phyloP scores from a whole-genome alignment of 2,329 filamentous ascomycete genomes.

The Arthrobotrys iridis region DNA sequence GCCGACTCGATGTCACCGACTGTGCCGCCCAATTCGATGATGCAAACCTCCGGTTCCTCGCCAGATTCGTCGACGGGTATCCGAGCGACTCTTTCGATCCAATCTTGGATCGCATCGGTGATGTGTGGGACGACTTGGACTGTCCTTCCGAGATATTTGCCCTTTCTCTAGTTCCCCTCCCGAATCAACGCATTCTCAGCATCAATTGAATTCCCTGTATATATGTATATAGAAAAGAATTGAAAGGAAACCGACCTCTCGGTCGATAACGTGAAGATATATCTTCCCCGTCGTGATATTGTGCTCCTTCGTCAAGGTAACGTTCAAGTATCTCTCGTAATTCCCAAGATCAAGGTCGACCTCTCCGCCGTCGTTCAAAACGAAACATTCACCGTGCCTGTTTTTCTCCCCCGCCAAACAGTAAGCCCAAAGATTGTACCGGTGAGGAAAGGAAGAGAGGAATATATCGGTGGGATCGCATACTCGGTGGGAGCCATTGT shows the following conservation, averaged over 20 bases:
- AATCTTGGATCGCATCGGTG: slow-evolving; percentile 89
- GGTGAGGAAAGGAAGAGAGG: not conserved
- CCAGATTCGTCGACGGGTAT: slow-evolving; percentile 87
- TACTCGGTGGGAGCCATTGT: slow-evolving; percentile 75
- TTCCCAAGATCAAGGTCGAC: slow-evolving; percentile 79
- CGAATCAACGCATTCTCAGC: not conserved
- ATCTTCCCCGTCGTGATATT: slow-evolving; percentile 99
- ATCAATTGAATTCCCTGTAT: not conserved
- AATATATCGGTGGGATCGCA: not conserved
- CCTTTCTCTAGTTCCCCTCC: slow-evolving; percentile 66
- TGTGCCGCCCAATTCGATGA: slow-evolving; percentile 72
- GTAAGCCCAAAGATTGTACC: slow-evolving; percentile 17
- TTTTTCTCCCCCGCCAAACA: slow-evolving; percentile 13
- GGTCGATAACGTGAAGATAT: slow-evolving; percentile 86
- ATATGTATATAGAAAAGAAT: not conserved
- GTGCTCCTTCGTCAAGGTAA: slow-evolving; percentile 83
- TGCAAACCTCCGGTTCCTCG: slow-evolving; percentile 88
- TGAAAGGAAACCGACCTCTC: slow-evolving; percentile 63
- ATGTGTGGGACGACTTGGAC: slow-evolving; percentile 93
- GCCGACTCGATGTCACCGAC: slow-evolving; percentile 83
- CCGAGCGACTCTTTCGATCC: slow-evolving; percentile 85
- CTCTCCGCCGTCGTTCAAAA: slow-evolving; percentile 83
- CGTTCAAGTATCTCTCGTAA: slow-evolving; percentile 82
- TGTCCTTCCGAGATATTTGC: slow-evolving; percentile 86
- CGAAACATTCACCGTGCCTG: slow-evolving; percentile 88